Conservation (phyloP, 371 early-diverging fungal species). For the Lichtheimia ornata region DNA sequence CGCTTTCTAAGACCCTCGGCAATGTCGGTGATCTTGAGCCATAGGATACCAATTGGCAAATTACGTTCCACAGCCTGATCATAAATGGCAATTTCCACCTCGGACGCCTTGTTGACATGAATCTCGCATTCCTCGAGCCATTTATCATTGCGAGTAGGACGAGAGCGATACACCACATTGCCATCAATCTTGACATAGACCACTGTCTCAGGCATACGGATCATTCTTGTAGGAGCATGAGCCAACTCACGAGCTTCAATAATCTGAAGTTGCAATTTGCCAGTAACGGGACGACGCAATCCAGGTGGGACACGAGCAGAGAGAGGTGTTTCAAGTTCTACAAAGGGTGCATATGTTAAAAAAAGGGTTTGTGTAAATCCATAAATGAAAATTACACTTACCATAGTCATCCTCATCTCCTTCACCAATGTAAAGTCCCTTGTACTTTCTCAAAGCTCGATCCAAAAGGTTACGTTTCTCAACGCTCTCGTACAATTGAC, state of each 20-base stretch:
- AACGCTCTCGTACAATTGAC: constrained; percentile 74
- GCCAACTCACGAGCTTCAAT: constrained; percentile 68
- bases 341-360: background rate
- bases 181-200: constrained; percentile 88
- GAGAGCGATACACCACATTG: constrained; percentile 73
- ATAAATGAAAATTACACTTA: constrained; percentile 8
- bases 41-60: constrained; percentile 77
- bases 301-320: constrained; percentile 64
- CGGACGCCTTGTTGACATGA: constrained; percentile 85
- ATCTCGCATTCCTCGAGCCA: constrained; percentile 89
- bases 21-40: constrained; percentile 84
- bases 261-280: constrained; percentile 70
- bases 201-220: constrained; percentile 53
- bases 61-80: constrained; percentile 71
- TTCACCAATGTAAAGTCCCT: constrained; percentile 74
- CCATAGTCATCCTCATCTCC: constrained; percentile 62
- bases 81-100: constrained; percentile 86
- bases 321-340: constrained; percentile 48
- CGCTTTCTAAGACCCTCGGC: constrained; percentile 76
- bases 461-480: constrained; percentile 81
- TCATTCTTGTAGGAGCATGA: constrained; percentile 68
- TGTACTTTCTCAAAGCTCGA: constrained; percentile 83
- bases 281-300: constrained; percentile 74
- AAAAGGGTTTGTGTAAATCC: background rate
- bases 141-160: constrained; percentile 64